Conservation (phyloP, 2,329 filamentous ascomycete genomes). For the Diaporthe sp. region DNA sequence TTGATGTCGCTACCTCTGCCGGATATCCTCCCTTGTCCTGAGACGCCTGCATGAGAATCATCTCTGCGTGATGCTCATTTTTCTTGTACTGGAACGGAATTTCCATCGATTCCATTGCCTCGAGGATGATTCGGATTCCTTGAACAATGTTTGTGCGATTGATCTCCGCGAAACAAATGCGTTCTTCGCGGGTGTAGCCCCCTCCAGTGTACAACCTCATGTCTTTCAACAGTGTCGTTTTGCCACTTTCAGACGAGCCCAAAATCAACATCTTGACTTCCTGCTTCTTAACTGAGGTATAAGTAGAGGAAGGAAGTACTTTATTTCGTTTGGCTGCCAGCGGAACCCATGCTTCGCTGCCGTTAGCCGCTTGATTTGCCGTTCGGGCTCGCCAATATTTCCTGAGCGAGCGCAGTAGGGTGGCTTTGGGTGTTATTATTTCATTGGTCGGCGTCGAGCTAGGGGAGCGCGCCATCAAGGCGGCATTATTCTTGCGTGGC, state of each 20-base stretch:
- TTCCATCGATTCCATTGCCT: background rate
- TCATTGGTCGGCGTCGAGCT: background rate
- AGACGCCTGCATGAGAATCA: background rate
- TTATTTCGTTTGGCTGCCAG: background rate
- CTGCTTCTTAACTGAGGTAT: background rate
- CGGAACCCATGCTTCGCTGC: background rate
- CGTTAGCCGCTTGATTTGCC: background rate
- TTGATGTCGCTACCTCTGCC: background rate
- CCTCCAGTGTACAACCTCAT: background rate
- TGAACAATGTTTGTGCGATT: background rate
- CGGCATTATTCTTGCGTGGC: background rate
- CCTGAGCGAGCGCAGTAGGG: background rate
- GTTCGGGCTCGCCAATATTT: background rate
- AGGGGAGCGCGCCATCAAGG: background rate
- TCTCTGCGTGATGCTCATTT: background rate
- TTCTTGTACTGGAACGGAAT: background rate
- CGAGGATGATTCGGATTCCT: background rate
- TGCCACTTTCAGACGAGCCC: background rate
- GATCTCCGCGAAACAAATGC: background rate
- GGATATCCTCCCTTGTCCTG: background rate
- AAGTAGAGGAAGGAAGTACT: background rate
- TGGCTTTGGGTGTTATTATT: background rate
- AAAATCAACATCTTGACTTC: background rate
- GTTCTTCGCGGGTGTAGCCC: background rate
- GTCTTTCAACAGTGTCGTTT: background rate